Evolutionary conservation across 495 filamentous ascomycete genomes (phyloP), one percentile per base, ranked within the genome.

Genomic region (Clohesyomyces aquaticus): DNA sequence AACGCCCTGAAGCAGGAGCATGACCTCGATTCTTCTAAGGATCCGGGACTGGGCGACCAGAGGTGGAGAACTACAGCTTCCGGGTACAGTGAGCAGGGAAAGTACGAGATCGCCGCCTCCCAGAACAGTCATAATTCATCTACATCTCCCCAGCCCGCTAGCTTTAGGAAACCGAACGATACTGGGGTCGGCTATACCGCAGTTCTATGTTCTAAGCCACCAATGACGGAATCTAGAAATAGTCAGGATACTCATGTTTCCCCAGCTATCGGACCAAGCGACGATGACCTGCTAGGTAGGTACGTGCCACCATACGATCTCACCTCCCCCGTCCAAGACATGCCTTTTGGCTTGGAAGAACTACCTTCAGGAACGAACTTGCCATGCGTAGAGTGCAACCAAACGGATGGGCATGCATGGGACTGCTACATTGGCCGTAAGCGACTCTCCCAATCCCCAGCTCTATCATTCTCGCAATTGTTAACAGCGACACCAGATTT

Each of bases 391-490:
- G 61, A 64, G 21, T 64, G 61, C 21, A 54, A 45, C 9, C 42
- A 49, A 27, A 9, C 26, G 8, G 23, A 48, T 28, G 11, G 25
- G 2, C 61, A 64, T 25, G 26, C 8, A 14, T 43, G 8, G 8
- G 61, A 58, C 22, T 64, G 61, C 22, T 10, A 53, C 26, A 55
- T 64, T 28, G 47, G 27, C 16, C 52, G 60, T 63, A 56, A 56
- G 60, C 27, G 21, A 12, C 21, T 18, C 19, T 9, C 14, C n/a
- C 23, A 48, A 22, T 4, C 22, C 46, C 22, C n/a, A 47, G 2
- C 9, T 19, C 26, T 21, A 42, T 11, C 12, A 27, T 29, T 1
- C 26, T 48, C 3, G 9, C 22, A 0, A 25, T 42, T 21, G 8
- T 12, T 10, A 27, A 0, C 47, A 61, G 57, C 9, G 18, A 61